Evolutionary conservation across 2,329 filamentous ascomycete species (phyloP).

Genomic region (Tolypocladium nubicola): DNA sequence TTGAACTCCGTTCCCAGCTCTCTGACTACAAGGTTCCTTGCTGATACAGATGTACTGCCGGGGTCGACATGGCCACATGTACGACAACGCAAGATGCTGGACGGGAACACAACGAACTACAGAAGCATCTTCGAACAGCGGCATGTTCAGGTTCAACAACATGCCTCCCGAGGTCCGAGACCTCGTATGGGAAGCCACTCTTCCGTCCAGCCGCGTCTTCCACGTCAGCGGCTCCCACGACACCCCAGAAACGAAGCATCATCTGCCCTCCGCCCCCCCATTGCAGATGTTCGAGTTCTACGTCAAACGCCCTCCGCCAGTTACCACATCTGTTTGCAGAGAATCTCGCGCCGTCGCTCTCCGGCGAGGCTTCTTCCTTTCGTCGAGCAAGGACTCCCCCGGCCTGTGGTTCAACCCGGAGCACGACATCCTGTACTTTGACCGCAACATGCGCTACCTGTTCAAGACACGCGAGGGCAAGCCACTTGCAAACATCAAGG

Average conservation of each 20-base stretch:
- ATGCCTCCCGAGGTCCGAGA: conserved; percentile 17
- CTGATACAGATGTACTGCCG: not conserved
- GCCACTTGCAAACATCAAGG: conserved; percentile 1
- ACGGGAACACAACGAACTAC: not conserved
- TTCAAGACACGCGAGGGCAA: conserved; percentile 1
- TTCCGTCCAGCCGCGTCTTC: conserved; percentile 18
- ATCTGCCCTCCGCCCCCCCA: not conserved
- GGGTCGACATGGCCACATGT: not conserved
- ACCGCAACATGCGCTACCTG: conserved; percentile 11
- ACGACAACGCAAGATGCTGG: not conserved
- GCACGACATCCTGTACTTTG: conserved; percentile 18
- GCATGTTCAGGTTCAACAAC: conserved; percentile 1
- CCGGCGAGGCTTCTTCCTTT: conserved; percentile 15
- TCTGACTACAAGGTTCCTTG: not conserved
- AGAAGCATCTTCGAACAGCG: not conserved
- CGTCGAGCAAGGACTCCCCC: conserved; percentile 2
- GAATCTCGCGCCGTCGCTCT: conserved; percentile 16
- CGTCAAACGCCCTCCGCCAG: conserved; percentile 10
- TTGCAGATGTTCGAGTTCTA: conserved; percentile 10
- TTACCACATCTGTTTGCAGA: conserved; percentile 10
- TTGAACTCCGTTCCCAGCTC: not conserved
- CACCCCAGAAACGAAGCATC: not conserved
- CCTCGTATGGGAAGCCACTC: conserved; percentile 16
- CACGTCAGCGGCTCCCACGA: conserved; percentile 11
- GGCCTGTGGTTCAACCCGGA: conserved; percentile 15